These are phyloP conservation scores for Coelastrella sp. DNA, from an alignment of 139 green algal genomes.

Conservation along the genomic window DNA sequence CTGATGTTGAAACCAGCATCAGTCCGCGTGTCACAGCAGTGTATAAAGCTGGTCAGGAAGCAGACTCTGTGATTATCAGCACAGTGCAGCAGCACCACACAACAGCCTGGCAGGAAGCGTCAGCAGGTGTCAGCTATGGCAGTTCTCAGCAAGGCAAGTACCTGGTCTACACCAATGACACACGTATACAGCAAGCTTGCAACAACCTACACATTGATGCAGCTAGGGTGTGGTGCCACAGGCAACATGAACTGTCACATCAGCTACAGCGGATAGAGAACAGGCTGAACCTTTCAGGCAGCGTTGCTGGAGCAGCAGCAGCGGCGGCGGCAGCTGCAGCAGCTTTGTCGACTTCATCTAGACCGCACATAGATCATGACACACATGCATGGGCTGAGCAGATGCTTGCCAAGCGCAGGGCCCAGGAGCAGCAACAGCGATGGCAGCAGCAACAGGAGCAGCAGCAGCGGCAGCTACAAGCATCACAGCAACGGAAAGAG, in stretches of 20 bases:
- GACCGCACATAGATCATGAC: not conserved
- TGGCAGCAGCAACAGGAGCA: not conserved
- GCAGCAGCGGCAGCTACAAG: not conserved
- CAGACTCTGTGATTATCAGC: not conserved
- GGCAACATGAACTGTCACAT: not conserved
- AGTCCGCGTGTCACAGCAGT: not conserved
- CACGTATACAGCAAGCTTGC: not conserved
- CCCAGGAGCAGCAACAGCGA: not conserved
- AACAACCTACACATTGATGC: not conserved
- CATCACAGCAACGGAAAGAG: not conserved
- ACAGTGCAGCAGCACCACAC: not conserved
- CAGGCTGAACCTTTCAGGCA: not conserved
- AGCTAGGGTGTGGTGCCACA: not conserved
- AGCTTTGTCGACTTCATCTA: not conserved
- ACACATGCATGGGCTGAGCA: not conserved
- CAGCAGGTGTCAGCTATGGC: not conserved
- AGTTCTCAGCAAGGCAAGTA: not conserved
- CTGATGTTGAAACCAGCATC: not conserved
- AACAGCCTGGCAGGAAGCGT: not conserved
- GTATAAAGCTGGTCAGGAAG: not conserved
- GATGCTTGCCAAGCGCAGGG: not conserved
- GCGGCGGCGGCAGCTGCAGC: not conserved
- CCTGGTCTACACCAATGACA: not conserved
- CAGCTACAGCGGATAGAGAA: not conserved
- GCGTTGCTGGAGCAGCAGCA: not conserved